phyloP scores from a whole-genome alignment of 208 protist genomes.

The Trypanosoma platydactyli region DNA sequence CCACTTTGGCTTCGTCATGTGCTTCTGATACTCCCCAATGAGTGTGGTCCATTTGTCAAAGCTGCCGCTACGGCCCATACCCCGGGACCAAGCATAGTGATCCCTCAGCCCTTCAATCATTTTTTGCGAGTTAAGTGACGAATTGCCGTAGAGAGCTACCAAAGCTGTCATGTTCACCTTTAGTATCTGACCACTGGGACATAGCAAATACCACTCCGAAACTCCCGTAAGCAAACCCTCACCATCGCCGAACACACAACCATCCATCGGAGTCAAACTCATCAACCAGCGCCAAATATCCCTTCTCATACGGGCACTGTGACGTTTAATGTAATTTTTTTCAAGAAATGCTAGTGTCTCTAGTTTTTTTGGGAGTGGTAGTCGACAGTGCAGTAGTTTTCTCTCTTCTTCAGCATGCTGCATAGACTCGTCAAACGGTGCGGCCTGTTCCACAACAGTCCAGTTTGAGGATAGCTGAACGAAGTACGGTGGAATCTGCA shows the following conservation, averaged over 20 bases:
- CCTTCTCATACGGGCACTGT: constrained; percentile 25
- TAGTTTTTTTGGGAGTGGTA: constrained; percentile 56
- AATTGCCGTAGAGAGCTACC: background rate
- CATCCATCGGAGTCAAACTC: constrained; percentile 12
- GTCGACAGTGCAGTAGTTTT: constrained; percentile 73
- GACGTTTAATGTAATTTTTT: constrained; percentile 31
- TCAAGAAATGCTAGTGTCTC: constrained; percentile 28
- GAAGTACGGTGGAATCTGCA: constrained; percentile 34
- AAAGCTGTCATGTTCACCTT: constrained; percentile 56
- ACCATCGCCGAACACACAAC: constrained; percentile 77
- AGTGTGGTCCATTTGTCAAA: constrained; percentile 14
- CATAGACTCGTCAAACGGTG: constrained; percentile 5
- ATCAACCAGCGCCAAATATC: constrained; percentile 42
- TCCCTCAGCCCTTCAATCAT: constrained; percentile 4
- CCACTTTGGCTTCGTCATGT: constrained; percentile 54
- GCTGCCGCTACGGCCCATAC: background rate
- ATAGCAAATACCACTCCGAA: constrained; percentile 70
- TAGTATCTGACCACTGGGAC: constrained; percentile 38
- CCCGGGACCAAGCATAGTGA: background rate
- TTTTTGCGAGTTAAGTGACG: background rate
- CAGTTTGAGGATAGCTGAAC: constrained; percentile 69
- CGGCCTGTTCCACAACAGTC: constrained; percentile 61
- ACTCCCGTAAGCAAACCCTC: constrained; percentile 51
- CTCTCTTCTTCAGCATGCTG: constrained; percentile 10
- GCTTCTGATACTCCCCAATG: constrained; percentile 56